phyloP scores from a whole-genome alignment of 2,329 filamentous ascomycete species.

The Cladosporium sp. region DNA sequence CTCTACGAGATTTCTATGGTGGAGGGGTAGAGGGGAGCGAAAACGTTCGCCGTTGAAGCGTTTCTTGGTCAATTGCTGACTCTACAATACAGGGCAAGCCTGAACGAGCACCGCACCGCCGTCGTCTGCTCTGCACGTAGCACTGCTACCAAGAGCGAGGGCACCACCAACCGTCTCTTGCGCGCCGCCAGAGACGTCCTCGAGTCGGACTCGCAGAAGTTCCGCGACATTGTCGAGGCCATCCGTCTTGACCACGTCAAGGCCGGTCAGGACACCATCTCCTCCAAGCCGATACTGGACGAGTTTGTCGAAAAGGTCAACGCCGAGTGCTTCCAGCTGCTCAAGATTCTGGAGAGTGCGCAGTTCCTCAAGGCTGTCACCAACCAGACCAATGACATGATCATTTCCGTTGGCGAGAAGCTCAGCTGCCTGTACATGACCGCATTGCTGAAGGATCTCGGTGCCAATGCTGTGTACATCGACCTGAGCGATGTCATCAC shows the following conservation, averaged over 20 bases:
- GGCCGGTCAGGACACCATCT: slow-evolving; percentile 55
- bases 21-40: background rate
- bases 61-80: slow-evolving; percentile 8
- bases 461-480: slow-evolving; percentile 81
- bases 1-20: background rate
- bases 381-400: slow-evolving; percentile 56
- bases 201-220: slow-evolving; percentile 46
- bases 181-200: slow-evolving; percentile 43
- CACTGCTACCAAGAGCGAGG: slow-evolving; percentile 88
- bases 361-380: slow-evolving; percentile 52
- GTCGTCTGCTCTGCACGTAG: slow-evolving; percentile 95
- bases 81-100: slow-evolving; percentile 34
- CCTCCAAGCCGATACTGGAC: slow-evolving; percentile 39
- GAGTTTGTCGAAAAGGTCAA: slow-evolving; percentile 63
- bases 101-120: slow-evolving; percentile 69
- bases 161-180: slow-evolving; percentile 77
- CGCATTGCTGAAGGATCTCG: slow-evolving; percentile 71
- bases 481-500: slow-evolving; percentile 80
- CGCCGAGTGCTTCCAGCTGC: slow-evolving; percentile 72
- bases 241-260: slow-evolving; percentile 78
- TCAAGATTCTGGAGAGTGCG: slow-evolving; percentile 65
- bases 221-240: slow-evolving; percentile 69
- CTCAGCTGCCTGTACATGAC: slow-evolving; percentile 91
- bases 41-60: background rate
- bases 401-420: slow-evolving; percentile 94